A percentile compares a stretch with the other conserved stretches of the same genome.
These are phyloP conservation scores for Aspergillus incahuasiensis DNA, from an alignment of 495 filamentous ascomycete genomes.

Conservation along the genomic window DNA sequence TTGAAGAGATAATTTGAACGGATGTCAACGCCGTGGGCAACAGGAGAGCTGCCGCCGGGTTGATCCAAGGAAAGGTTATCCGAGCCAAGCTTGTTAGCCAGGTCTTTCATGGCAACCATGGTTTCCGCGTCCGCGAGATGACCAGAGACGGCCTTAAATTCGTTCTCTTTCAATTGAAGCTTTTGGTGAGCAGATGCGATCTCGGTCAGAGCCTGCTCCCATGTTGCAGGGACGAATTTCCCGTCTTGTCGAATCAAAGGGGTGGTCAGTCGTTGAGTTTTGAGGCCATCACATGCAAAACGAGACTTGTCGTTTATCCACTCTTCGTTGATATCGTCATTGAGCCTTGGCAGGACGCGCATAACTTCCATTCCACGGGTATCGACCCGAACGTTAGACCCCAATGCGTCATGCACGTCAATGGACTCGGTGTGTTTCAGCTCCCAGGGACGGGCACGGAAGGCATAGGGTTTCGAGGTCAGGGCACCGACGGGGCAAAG, in stretches of 20 bases:
- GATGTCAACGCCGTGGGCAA: conserved; percentile 90
- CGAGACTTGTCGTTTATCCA: conserved; percentile 99
- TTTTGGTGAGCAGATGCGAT: conserved; percentile 72
- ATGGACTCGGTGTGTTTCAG: conserved; percentile 89
- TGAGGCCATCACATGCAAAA: conserved; percentile 95
- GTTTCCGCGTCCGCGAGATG: conserved; percentile 87
- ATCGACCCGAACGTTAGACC: conserved; percentile 91
- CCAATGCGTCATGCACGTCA: conserved; percentile 87
- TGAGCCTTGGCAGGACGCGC: conserved; percentile 85
- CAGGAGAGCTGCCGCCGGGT: conserved; percentile 72
- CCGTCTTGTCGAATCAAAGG: conserved; percentile 83
- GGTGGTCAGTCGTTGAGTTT: conserved; percentile 88
- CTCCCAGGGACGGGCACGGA: conserved; percentile 95
- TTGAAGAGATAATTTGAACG: conserved; percentile 96
- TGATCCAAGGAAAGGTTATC: conserved; percentile 94
- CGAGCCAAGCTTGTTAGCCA: conserved; percentile 91
- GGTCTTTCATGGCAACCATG: conserved; percentile 92
- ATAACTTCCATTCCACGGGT: conserved; percentile 93
- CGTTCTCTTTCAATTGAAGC: conserved; percentile 74
- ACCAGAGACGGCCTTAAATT: conserved; percentile 93
- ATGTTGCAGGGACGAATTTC: conserved; percentile 83
- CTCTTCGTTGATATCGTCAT: conserved; percentile 97
- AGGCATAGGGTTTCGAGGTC: conserved; percentile 95
- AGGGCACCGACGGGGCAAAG: conserved; percentile 95
- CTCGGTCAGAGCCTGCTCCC: conserved; percentile 90